A percentile compares a stretch with the other conserved stretches of the same genome.
These are phyloP conservation scores for Danielia reshetovae DNA, from an alignment of 805 yeast genomes.

Conservation along the genomic window DNA sequence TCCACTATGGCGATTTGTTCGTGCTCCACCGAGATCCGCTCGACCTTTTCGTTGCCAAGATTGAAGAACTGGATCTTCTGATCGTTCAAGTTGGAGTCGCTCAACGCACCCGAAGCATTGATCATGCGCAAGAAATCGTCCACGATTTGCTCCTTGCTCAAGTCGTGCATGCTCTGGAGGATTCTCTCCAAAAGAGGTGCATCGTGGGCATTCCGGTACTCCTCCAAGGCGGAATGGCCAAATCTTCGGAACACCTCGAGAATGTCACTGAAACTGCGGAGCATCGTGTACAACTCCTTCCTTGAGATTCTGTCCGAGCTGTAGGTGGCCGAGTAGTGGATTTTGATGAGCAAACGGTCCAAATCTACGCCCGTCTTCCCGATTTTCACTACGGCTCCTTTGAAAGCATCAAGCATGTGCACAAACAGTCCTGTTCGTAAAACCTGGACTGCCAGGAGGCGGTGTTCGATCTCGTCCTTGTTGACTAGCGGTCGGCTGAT, in stretches of 20 bases:
- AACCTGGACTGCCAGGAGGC: slow-evolving; percentile 54
- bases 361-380: slow-evolving; percentile 48
- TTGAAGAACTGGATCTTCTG: slow-evolving; percentile 46
- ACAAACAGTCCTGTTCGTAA: slow-evolving; percentile 22
- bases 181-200: slow-evolving; percentile 33
- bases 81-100: slow-evolving; percentile 41
- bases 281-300: slow-evolving; percentile 53
- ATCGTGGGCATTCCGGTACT: slow-evolving; percentile 20
- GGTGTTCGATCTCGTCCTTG: slow-evolving; percentile 48
- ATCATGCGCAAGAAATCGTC: slow-evolving; percentile 45
- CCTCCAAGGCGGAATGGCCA: slow-evolving; percentile 9
- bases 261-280: slow-evolving; percentile 43
- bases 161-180: slow-evolving; percentile 34
- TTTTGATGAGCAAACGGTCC: slow-evolving; percentile 51
- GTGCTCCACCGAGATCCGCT: slow-evolving; percentile 33
- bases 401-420: slow-evolving; percentile 33
- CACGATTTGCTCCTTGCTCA: slow-evolving; percentile 28
- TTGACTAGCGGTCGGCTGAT: slow-evolving; percentile 64
- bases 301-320: slow-evolving; percentile 42
- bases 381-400: slow-evolving; percentile 20
- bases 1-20: slow-evolving; percentile 43
- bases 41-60: slow-evolving; percentile 28
- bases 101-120: slow-evolving; percentile 48
- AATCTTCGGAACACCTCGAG: slow-evolving; percentile 17
- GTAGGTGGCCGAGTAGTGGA: slow-evolving; percentile 50